Conservation (phyloP, 768 basidiomycete species). For the Xerocomus brunneocitrinus region DNA sequence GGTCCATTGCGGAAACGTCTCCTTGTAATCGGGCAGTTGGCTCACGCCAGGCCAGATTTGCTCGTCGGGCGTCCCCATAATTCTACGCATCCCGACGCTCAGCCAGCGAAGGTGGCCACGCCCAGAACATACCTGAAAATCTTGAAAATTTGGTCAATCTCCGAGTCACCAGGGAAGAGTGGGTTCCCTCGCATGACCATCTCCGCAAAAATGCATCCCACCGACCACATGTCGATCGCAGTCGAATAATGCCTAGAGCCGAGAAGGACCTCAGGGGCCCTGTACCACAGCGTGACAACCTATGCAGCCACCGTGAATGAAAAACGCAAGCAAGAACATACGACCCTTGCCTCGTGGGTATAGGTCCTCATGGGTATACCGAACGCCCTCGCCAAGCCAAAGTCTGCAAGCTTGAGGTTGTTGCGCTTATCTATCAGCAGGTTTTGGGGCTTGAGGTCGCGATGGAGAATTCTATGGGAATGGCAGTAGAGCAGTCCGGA, state of each 20-base stretch:
- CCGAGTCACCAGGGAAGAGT: conserved; percentile 97
- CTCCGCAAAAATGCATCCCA: conserved; percentile 97
- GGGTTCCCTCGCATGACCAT: conserved; percentile 93
- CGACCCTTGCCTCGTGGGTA: conserved; percentile 83
- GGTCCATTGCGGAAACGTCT: conserved; percentile 95
- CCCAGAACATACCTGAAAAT: conserved; percentile 75
- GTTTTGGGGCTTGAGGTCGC: conserved; percentile 96
- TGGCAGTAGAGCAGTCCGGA: conserved; percentile 93
- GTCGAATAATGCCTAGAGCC: conserved; percentile 96
- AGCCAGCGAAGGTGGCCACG: not conserved
- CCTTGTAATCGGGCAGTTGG: conserved; percentile 88
- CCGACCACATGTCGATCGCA: conserved; percentile 99
- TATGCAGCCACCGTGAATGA: conserved; percentile 31
- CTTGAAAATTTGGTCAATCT: conserved; percentile 99
- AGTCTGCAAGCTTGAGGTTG: conserved; percentile 95
- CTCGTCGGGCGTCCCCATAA: conserved; percentile 92
- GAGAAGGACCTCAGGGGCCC: conserved; percentile 94
- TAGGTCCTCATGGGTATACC: conserved; percentile 99
- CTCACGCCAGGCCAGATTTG: conserved; percentile 89
- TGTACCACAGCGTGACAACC: conserved; percentile 99
- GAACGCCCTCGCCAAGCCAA: conserved; percentile 93
- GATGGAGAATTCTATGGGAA: conserved; percentile 92
- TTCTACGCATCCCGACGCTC: conserved; percentile 41
- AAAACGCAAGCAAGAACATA: not conserved
- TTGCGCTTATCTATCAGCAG: conserved; percentile 84